Base-by-base conservation (phyloP, 352 stramenopile genomes). In the Phytophthora chlamydospora region DNA sequence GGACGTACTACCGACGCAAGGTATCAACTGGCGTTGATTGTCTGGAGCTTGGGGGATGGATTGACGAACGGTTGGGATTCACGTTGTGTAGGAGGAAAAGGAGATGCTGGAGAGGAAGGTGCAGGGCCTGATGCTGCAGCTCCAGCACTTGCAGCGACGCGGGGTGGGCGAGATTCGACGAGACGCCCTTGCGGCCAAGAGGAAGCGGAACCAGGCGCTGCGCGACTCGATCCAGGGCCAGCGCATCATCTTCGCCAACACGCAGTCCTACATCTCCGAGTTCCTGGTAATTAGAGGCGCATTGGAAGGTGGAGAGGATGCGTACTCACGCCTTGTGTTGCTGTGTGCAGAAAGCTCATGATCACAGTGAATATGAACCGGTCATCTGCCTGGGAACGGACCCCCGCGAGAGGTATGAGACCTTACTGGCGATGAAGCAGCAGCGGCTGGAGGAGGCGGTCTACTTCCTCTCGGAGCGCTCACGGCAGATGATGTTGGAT, bases 1-100 rank as follows among this genome's bases (percentile, higher is more conserved):
- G 73, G 39, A 82, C 73, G 17, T 82, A 82, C 49, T 82, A 82
- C 51, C 63, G 70, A 47, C 73, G 73, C 62, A 82, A 82, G 66
- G 73, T 81, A 17, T 29, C n/a, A n/a, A n/a, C 9, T 40, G 14
- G 6, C 7, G 19, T 6, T 38, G 14, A 39, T 13, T 9, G 12
- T 21, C 21, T 40, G 3, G 10, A 34, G 47, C 9, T 48, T 17
- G 27, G 36, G n/a, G 42, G 7, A 29, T 27, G 17, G 9, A 24
- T 6, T 36, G 42, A 24, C 19, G 42, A 34, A 42, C 13, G 16
- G 32, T 17, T 11, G 7, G 29, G 12, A 31, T 38, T 56, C 16
- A 42, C 11, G 29, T 27, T 21, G 19, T 35, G 13, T 17, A 77
- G 67, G 67, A 82, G 33, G 73, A 82, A 57, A 75, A 65, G 29